Conservation (phyloP, 441 rosid genomes). For the Syzygium syzygioides region DNA sequence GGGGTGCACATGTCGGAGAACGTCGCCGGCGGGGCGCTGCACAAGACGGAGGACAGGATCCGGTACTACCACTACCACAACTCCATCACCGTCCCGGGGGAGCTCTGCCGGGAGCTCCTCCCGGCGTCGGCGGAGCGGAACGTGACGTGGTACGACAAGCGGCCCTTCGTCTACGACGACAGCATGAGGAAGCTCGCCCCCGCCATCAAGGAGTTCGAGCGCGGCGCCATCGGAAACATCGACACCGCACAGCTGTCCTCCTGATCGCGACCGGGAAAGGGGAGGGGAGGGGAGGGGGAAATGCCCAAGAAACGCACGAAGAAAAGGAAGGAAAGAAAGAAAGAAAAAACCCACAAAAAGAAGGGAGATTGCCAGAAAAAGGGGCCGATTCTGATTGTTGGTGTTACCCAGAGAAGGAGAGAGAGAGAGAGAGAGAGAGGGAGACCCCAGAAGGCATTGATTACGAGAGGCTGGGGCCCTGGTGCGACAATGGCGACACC, state of each 20-base stretch:
- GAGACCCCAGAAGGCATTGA: background rate
- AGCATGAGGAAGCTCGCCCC: conserved; percentile 56
- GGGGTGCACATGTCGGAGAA: conserved; percentile 94
- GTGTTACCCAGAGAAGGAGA: background rate
- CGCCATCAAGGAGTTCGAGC: conserved; percentile 54
- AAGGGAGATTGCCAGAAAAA: background rate
- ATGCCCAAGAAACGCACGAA: too few relatives aligned
- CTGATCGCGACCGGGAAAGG: background rate
- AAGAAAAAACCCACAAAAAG: too few relatives aligned
- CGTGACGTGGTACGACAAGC: conserved; percentile 43
- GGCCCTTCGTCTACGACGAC: conserved; percentile 61
- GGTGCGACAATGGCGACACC: background rate
- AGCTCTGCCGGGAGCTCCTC: conserved; percentile 51
- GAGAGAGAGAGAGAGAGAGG: background rate
- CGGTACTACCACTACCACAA: conserved; percentile 77
- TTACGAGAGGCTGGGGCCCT: background rate
- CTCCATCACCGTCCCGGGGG: conserved; percentile 47
- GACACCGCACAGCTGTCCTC: background rate
- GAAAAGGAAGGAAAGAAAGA: background rate
- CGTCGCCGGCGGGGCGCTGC: conserved; percentile 53
- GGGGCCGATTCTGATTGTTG: background rate
- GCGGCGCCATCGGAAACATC: conserved; percentile 32
- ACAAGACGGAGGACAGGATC: conserved; percentile 67
- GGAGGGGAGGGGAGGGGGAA: background rate
- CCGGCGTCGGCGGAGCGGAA: conserved; percentile 43